phyloP scores from a whole-genome alignment of 106 monocot genomes.

The Apostasia ramifera region DNA sequence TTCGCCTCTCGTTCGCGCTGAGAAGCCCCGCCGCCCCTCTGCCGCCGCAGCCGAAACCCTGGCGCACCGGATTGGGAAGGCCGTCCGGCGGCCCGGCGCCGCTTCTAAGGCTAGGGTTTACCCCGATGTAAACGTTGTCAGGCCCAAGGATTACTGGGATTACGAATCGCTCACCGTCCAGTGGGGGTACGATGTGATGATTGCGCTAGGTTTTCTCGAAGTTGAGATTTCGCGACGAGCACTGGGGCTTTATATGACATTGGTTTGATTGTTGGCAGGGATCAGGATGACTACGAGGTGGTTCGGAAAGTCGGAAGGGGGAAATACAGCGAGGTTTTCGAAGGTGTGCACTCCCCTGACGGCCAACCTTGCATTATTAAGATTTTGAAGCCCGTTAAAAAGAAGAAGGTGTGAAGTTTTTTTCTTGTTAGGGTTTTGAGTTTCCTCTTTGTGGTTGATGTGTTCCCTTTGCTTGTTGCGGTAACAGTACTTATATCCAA shows the following conservation, averaged over 20 bases:
- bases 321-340: conserved; percentile 32
- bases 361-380: conserved; percentile 22
- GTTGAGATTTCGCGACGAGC: background rate
- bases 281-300: conserved; percentile 92
- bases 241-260: background rate
- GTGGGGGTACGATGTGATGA: conserved; percentile 50
- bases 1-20: background rate
- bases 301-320: conserved; percentile 32
- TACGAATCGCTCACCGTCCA: conserved; percentile 66
- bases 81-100: conserved; percentile 55
- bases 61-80: conserved; percentile 64
- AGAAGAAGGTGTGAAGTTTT: conserved; percentile 55
- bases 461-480: background rate
- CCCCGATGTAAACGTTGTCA: conserved; percentile 48
- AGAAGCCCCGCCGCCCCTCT: background rate
- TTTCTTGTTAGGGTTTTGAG: background rate
- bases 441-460: background rate
- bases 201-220: background rate
- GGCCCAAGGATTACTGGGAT: conserved; percentile 67
- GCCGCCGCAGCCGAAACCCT: conserved; percentile 28
- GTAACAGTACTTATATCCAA: no score
- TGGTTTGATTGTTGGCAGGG: conserved; percentile 31
- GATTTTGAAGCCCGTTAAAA: conserved; percentile 90
- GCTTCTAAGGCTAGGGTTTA: conserved; percentile 46
- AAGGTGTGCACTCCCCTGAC: conserved; percentile 16